Evolutionary conservation across 768 basidiomycete species (phyloP).

Genomic region (Hygrocybe punicea): DNA sequence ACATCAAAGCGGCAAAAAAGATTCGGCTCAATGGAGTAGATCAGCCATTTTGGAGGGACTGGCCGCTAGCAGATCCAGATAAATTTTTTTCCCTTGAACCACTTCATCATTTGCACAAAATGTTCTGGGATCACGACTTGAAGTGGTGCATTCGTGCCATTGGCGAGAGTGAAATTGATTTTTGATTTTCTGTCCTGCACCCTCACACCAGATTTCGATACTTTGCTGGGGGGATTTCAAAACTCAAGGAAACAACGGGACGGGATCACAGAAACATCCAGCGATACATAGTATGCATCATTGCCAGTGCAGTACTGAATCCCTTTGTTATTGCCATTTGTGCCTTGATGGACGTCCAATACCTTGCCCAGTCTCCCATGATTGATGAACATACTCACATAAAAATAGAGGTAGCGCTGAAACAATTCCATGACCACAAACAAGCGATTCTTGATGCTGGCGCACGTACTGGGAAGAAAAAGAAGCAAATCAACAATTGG

Average conservation of each 20-base stretch:
- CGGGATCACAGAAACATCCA: slow-evolving; percentile 27
- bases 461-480: slow-evolving; percentile 12
- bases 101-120: slow-evolving; percentile 23
- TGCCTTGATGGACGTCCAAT: slow-evolving; percentile 12
- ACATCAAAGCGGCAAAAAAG: slow-evolving; percentile 2
- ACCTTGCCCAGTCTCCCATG: slow-evolving; percentile 8
- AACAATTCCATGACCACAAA: slow-evolving; percentile 29
- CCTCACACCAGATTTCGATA: slow-evolving; percentile 24
- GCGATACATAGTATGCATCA: slow-evolving; percentile 14
- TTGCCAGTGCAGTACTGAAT: slow-evolving; percentile 11
- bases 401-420: slow-evolving; percentile 13
- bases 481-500: slow-evolving; percentile 22
- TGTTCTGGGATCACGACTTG: slow-evolving; percentile 11
- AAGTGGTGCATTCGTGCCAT: slow-evolving; percentile 13
- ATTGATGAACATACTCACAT: slow-evolving; percentile 8
- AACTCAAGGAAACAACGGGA: slow-evolving; percentile 26
- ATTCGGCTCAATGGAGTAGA: slow-evolving; percentile 11
- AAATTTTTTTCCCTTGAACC: slow-evolving; percentile 25
- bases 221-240: slow-evolving; percentile 27
- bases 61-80: slow-evolving; percentile 20
- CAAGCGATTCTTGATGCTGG: slow-evolving; percentile 19
- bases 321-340: slow-evolving; percentile 11
- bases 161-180: slow-evolving; percentile 25
- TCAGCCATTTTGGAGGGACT: slow-evolving; percentile 24
- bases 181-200: slow-evolving; percentile 23